Evolutionary conservation across 2,329 filamentous ascomycete species (phyloP), one percentile per base, ranked within the genome.

Genomic region (Calonectria pauciramosa): DNA sequence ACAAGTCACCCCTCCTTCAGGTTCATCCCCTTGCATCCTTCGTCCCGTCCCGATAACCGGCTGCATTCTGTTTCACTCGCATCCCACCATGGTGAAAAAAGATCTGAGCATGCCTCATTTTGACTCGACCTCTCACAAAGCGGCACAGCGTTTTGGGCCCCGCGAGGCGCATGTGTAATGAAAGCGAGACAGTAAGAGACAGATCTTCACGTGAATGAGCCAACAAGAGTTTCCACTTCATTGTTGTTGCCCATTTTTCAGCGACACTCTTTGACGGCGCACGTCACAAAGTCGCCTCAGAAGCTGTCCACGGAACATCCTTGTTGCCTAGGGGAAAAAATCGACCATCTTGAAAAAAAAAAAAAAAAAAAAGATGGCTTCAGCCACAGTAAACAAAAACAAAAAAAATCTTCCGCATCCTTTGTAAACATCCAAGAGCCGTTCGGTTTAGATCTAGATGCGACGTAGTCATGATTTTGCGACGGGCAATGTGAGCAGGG

Each of bases 21-120:
- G 51, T 54, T 54, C 51, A 54, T 54, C 52, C 56, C 56, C 56
- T 63, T 63, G 56, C 56, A 63, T 63, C 56, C 34, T 14, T 63
- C 56, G 56, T 63, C 56, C 56, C 56, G 56, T 63, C 56, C 56
- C 56, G 56, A 41, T 63, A 18, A 30, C 30, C 26, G 52, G 44
- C 30, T 34, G 56, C 56, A 41, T 20, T 10, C 56, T 63, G 56
- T 63, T 63, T 63, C 56, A 63, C 23, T 16, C 36, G 13, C 38
- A 36, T 23, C 36, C 23, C 38, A 36, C 34, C 36, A n/a, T 18
- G n/a, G 10, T 10, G 18, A 10, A 41, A 38, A 38, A 34, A 14
- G 10, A 30, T 30, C 32, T 38, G 56, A 63, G 56, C 56, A 63
- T 63, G 34, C 56, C 23, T 63, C 56, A 60, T 18, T 30, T 41